Evolutionary conservation across 179 eudicot genomes (phyloP).

Genomic region (Drosera spatulata): DNA sequence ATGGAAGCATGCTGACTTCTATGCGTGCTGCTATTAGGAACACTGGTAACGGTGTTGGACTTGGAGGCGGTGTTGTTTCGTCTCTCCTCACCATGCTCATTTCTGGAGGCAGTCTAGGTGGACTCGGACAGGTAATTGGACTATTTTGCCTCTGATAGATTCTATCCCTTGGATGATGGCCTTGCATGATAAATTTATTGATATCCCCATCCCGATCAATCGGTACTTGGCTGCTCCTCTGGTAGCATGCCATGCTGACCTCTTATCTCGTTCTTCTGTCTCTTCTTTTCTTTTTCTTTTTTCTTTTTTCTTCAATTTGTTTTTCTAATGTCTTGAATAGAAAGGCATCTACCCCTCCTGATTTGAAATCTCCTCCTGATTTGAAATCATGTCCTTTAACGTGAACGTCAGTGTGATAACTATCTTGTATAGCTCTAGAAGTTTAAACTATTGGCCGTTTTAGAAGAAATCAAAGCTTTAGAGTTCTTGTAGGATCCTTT

Average conservation of each 20-base stretch:
- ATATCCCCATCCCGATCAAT: too few species aligned
- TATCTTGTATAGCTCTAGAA: too few species aligned
- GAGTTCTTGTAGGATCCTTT: too few species aligned
- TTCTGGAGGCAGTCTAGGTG: slow-evolving; percentile 62
- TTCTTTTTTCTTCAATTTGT: background rate
- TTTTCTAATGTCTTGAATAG: background rate
- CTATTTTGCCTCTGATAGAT: background rate
- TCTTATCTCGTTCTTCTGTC: background rate
- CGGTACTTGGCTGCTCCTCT: background rate
- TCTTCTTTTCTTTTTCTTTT: background rate
- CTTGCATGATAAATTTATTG: background rate
- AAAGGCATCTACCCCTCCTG: too few species aligned
- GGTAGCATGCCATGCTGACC: background rate
- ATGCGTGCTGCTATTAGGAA: slow-evolving; percentile 68
- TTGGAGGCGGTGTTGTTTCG: slow-evolving; percentile 47
- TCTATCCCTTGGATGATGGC: background rate
- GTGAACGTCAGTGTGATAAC: too few species aligned
- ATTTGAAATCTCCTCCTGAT: too few species aligned
- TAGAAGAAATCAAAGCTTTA: too few species aligned
- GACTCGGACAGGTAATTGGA: slow-evolving; percentile 64
- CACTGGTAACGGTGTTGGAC: slow-evolving; percentile 19
- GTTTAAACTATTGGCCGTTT: too few species aligned
- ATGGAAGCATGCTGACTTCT: slow-evolving; percentile 67
- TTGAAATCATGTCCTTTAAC: too few species aligned
- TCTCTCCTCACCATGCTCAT: slow-evolving; percentile 65